Base-by-base conservation (phyloP, 306 rosid species). In the Acacia crassicarpa region DNA sequence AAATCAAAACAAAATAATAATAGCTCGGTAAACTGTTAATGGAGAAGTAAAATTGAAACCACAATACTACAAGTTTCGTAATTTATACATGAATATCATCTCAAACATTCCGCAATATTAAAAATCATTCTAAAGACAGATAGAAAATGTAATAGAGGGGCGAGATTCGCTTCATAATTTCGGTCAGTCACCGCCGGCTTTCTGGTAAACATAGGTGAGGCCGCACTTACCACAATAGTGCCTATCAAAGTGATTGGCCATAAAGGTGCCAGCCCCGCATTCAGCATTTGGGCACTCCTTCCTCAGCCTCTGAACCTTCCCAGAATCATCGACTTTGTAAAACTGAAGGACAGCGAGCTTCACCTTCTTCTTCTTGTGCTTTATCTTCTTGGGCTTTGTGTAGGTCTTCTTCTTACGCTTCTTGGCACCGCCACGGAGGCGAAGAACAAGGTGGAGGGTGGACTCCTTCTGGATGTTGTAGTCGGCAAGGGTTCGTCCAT, bases 181-280 rank as follows among this genome's bases (percentile, higher is more conserved):
- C n/a, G 49, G 30, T 81, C 81, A 85, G 30, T 85, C 83, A 30
- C 78, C 83, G 5, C 78, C 85, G 10, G 85, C 77, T 78, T 82
- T 82, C 79, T 85, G 88, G 23, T 85, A 85, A 59, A 85, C 88
- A 69, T 85, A 81, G 74, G 88, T 81, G 63, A 73, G 83, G 16
- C 87, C 84, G 15, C 87, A 84, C 87, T 84, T 80, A 63, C 87
- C 87, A 22, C 87, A 84, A 43, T 84, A 84, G 79, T 84, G 87
- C 79, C 87, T 80, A 56, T 84, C 84, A 51, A 80, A 80, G 40
- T 84, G 84, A 62, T 84, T 84, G 65, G 63, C 81, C 81, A 78
- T 78, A 22, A 77, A 77, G 51, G 84, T 84, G 4, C 87, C 84
- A 32, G 87, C 87, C 1, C 87, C 87, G 4, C 84, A 75, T 80